Percentiles rank a stretch among this genome's conserved stretches.
These are phyloP conservation scores for Sporothrix phasma DNA, from an alignment of 2,329 filamentous ascomycete species.

Conservation along the genomic window DNA sequence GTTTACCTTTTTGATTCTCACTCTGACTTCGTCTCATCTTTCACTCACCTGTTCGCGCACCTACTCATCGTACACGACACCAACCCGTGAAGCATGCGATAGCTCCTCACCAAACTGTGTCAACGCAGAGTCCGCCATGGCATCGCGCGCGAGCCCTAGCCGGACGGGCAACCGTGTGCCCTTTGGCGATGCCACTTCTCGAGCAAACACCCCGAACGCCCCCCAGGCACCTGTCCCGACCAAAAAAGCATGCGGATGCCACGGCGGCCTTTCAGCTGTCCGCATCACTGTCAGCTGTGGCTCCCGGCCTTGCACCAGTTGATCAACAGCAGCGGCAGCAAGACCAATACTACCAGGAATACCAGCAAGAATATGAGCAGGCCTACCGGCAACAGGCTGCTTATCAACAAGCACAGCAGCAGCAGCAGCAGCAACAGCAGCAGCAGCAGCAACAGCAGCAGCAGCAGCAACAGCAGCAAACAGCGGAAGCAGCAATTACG, in stretches of 20 bases:
- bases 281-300: conserved; percentile 1
- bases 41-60: background rate
- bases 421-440: conserved; percentile 2
- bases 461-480: conserved; percentile 1
- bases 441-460: background rate
- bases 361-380: conserved; percentile 3
- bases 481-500: background rate
- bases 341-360: conserved; percentile 7
- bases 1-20: background rate
- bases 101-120: background rate
- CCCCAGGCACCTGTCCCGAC: conserved; percentile 11
- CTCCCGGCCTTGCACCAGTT: background rate
- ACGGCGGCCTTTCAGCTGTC: background rate
- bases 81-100: conserved; percentile 10
- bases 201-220: conserved; percentile 22
- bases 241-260: conserved; percentile 13
- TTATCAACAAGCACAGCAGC: background rate
- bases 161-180: conserved; percentile 22
- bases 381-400: conserved; percentile 5
- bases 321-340: conserved; percentile 1
- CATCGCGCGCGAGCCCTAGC: conserved; percentile 18
- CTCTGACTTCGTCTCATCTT: background rate
- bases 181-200: conserved; percentile 24
- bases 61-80: background rate
- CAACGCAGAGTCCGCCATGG: conserved; percentile 19